Base-by-base conservation (phyloP, 2,329 filamentous ascomycete genomes). In the Capronia americana region DNA sequence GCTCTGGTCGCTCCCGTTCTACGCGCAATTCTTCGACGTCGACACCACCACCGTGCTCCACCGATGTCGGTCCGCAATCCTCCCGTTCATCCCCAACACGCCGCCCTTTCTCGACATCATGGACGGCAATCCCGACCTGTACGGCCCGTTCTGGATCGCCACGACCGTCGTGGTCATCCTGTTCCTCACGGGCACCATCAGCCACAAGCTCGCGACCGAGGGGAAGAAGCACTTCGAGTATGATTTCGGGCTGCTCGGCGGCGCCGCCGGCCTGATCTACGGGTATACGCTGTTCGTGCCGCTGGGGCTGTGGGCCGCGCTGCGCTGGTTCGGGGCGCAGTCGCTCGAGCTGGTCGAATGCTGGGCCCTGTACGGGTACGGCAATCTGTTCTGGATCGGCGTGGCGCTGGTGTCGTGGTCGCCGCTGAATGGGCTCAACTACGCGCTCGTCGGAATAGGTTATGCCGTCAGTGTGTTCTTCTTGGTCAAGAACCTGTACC, bases 111-210 rank as follows among this genome's bases (percentile, higher is more conserved):
- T 99, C 70, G 95, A 99, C 76, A 92, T 98, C 41, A 86, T 99
- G 30, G 95, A 99, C 77, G 95, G 95, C 23, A 98, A 98, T 78
- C 92, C 95, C 0, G 95, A 99, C 76, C 83, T 99, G 38, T 99
- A 99, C 83, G 94, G 94, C 0, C 95, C 95, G 0, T 93, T 98
- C 77, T 99, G 95, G 95, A 98, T 99, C 80, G 95, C 95, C 10
- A 98, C 95, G 0, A 98, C 95, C 0, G 95, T 99, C 10, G 90
- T 99, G 12, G 86, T 99, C 70, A 98, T 99, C 67, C 81, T 99
- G 34, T 99, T 99, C 80, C 79, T 99, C 53, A 95, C 94, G 0
- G 95, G 95, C 12, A 98, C 95, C 0, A 97, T 99, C 71, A 96
- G 90, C 76, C 90, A 95, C 79, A 98, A 96, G 79, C 82, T 97